Evolutionary conservation across 768 basidiomycete genomes (phyloP).

Genomic region (Hygrocybe punicea): DNA sequence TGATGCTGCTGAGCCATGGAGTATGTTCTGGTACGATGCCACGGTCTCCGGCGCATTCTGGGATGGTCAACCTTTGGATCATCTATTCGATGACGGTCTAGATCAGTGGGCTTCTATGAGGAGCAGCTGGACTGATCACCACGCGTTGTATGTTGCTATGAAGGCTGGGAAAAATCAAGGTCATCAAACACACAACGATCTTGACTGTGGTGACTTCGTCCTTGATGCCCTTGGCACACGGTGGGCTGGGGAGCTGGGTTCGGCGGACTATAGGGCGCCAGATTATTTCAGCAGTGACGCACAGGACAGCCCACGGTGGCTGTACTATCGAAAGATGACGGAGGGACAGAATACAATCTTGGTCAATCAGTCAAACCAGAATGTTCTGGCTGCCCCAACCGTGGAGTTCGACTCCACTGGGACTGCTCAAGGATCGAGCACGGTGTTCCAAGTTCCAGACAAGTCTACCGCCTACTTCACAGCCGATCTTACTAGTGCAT

Average conservation of each 20-base stretch:
- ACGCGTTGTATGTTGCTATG: conserved; percentile 81
- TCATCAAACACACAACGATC: conserved; percentile 93
- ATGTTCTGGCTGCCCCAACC: conserved; percentile 63
- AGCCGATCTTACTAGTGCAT: conserved; percentile 51
- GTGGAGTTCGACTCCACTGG: conserved; percentile 49
- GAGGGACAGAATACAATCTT: conserved; percentile 96
- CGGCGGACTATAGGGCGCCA: conserved; percentile 69
- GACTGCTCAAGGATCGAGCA: conserved; percentile 81
- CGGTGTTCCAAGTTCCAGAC: conserved; percentile 80
- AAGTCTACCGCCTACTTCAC: conserved; percentile 69
- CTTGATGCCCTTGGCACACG: conserved; percentile 89
- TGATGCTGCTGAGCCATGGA: conserved; percentile 80
- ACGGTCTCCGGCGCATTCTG: conserved; percentile 84
- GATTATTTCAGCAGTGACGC: conserved; percentile 76
- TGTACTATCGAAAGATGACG: conserved; percentile 94
- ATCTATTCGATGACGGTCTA: conserved; percentile 65
- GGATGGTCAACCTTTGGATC: conserved; percentile 79
- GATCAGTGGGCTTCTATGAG: conserved; percentile 92
- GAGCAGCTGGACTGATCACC: conserved; percentile 85
- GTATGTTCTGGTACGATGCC: conserved; percentile 93
- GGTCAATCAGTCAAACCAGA: conserved; percentile 74
- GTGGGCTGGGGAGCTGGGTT: conserved; percentile 94
- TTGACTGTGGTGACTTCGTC: conserved; percentile 94
- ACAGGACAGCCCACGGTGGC: conserved; percentile 73
- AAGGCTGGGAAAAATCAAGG: conserved; percentile 79